Conservation (phyloP, 1,284 basidiomycete genomes). For the Prillingera fragicola region DNA sequence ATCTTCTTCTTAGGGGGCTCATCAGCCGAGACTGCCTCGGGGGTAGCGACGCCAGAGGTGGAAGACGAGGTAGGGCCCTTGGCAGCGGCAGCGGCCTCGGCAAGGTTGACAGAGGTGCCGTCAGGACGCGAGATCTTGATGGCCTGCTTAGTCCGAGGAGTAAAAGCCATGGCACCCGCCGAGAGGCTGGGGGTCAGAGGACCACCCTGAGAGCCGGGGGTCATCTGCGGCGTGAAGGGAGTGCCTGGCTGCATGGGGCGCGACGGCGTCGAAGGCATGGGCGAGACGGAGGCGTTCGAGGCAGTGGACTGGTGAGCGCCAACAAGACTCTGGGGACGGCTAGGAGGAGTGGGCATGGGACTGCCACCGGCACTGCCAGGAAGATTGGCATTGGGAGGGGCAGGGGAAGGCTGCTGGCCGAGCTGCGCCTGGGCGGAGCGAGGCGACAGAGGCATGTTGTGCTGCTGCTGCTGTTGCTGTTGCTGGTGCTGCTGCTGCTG, state of each 20-base stretch:
- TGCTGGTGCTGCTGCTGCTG: constrained; percentile 20
- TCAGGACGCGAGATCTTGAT: constrained; percentile 47
- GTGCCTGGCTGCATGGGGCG: constrained; percentile 21
- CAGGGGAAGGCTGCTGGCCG: constrained; percentile 27
- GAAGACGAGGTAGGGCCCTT: constrained; percentile 22
- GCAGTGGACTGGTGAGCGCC: constrained; percentile 24
- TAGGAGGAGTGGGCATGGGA: constrained; percentile 36
- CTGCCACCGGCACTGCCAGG: constrained; percentile 30
- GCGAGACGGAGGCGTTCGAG: constrained; percentile 20
- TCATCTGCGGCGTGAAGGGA: constrained; percentile 24
- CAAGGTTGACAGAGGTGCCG: constrained; percentile 42
- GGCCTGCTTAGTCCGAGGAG: constrained; percentile 29
- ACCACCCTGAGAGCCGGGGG: constrained; percentile 7
- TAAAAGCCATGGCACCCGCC: constrained; percentile 36
- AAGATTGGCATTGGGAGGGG: constrained; percentile 23
- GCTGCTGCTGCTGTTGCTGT: constrained; percentile 24
- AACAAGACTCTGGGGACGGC: constrained; percentile 32
- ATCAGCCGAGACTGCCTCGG: constrained; percentile 16
- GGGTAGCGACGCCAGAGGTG: constrained; percentile 25
- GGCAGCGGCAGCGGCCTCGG: constrained; percentile 30
- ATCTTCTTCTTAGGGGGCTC: constrained; percentile 32
- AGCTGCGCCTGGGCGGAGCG: constrained; percentile 26
- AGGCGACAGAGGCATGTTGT: constrained; percentile 34
- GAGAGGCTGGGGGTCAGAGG: constrained; percentile 23
- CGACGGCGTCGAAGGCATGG: constrained; percentile 33